Base-by-base conservation (phyloP, 345 rosid genomes). In the Anacardium occidentale region DNA sequence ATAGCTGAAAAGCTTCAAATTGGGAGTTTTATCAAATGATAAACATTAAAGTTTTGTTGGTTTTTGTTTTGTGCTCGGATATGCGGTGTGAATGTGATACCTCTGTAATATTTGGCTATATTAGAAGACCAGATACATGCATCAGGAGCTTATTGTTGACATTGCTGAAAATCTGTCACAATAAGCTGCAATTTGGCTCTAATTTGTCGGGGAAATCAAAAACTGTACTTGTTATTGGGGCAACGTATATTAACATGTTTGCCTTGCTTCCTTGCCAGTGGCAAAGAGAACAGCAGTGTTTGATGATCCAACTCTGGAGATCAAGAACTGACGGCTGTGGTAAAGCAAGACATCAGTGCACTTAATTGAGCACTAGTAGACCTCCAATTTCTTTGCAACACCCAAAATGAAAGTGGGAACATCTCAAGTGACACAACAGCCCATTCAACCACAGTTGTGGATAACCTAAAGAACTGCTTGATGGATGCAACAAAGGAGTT, bases 221-320 rank as follows among this genome's bases (percentile, higher is more conserved):
- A 24, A 10, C 22, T 18, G 32, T 62, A 20, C 17, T 32, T 32
- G 34, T 42, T 10, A 54, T 64, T 73, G 22, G 9, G 25, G 20
- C 7, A 40, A 64, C 17, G 18, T 37, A 54, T 52, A 44, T 44
- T 64, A 44, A 64, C 48, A 42, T 44, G 37, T 73, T 73, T 64
- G 10, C 15, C 55, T 24, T 58, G 54, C 57, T 70, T 10, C 25
- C 47, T 50, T 32, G 26, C 48, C 80, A 91, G 94, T 91, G 75
- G 97, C 97, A 24, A 91, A 91, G 89, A 84, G 90, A 68, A 84
- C 97, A 40, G 89, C 97, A 0, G 91, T 91, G 59, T 91, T 91
- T 74, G 97, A 91, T 78, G 93, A 91, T 80, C 97, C 97, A 17
- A 85, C 91, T 2, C 73, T 72, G 83, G 91, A 89, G 88, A 91